Base-by-base conservation (phyloP, 306 rosid genomes). In the Ormosia emarginata region DNA sequence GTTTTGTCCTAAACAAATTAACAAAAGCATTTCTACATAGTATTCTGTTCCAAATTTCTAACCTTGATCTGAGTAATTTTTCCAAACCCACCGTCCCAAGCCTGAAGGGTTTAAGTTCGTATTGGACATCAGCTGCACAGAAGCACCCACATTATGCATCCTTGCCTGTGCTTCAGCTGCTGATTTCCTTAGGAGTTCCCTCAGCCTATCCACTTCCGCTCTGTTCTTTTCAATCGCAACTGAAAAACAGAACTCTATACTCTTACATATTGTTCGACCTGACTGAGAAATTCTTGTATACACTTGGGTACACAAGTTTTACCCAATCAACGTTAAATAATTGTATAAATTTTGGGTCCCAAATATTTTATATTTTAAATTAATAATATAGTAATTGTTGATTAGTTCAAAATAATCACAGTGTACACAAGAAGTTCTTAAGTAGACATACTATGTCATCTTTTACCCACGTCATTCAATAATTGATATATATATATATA, bases 161-260 rank as follows among this genome's bases (percentile, higher is more conserved):
- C 15, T 41, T 11, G 18, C 18, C 30, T 34, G 63, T 33, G 74
- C 56, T 7, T 77, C 77, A 18, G 17, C 82, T 44, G 33, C 52
- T 29, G 5, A 4, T 52, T 79, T 71, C 55, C 18, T 14, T 1
- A 75, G 78, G 29, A 91, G 33, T 67, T 74, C 69, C 56, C 71
- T 77, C 67, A 86, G 53, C 79, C 81, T 87, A 2, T 14, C 34
- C 72, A 79, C 69, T 80, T 92, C 92, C 0, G 77, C 82, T 80
- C 18, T 87, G 65, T 80, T 90, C 80, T 69, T 83, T 67, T 84
- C 92, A n/a, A 88, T 79, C 49, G 44, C 85, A 70, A 24, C 92
- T 90, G 82, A 32, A 24, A 46, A 75, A 13, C 9, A 74, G 11
- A 34, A 52, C 8, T 46, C 13, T 5, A 49, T 6, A 14, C 4